A percentile compares a stretch with the other conserved stretches of the same genome.
Conservation (phyloP, 2,329 filamentous ascomycete species). For the Alternaria postmessia region DNA sequence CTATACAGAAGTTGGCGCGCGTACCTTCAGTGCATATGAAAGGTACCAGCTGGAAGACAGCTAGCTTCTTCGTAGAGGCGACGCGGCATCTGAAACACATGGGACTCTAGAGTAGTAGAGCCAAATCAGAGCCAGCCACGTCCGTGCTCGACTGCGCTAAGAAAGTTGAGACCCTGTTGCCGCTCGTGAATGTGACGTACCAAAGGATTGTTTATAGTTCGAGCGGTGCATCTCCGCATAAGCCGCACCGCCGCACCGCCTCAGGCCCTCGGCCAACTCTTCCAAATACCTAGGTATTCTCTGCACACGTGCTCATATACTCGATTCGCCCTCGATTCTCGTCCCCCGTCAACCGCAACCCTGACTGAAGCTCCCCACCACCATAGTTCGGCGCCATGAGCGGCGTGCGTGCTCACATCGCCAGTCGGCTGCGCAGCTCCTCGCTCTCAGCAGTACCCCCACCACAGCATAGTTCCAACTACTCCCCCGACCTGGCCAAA, state of each 20-base stretch:
- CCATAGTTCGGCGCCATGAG: constrained; percentile 37
- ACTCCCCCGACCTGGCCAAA: constrained; percentile 57
- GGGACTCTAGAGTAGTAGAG: constrained; percentile 11
- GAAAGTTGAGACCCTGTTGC: constrained; percentile 14
- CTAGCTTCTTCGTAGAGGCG: neutral
- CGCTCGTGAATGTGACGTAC: constrained; percentile 23
- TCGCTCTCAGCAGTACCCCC: constrained; percentile 60
- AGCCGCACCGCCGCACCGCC: constrained; percentile 17
- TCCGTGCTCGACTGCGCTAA: constrained; percentile 15
- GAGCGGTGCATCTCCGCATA: constrained; percentile 8
- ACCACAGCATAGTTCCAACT: constrained; percentile 56
- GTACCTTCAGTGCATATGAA: neutral
- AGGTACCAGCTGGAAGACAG: neutral
- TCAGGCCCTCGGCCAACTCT: constrained; percentile 8
- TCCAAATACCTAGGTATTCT: constrained; percentile 2
- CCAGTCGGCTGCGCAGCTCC: constrained; percentile 51
- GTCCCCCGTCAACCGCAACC: neutral
- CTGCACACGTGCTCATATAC: constrained; percentile 26
- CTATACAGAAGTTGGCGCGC: neutral
- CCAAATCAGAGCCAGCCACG: constrained; percentile 25
- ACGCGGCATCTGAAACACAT: constrained; percentile 1
- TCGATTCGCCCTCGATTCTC: constrained; percentile 1
- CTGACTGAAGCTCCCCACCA: constrained; percentile 3
- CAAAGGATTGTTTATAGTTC: constrained; percentile 25
- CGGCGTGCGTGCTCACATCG: constrained; percentile 50